Conservation (phyloP, 2,329 filamentous ascomycete genomes). For the Xylariaceae sp. region DNA sequence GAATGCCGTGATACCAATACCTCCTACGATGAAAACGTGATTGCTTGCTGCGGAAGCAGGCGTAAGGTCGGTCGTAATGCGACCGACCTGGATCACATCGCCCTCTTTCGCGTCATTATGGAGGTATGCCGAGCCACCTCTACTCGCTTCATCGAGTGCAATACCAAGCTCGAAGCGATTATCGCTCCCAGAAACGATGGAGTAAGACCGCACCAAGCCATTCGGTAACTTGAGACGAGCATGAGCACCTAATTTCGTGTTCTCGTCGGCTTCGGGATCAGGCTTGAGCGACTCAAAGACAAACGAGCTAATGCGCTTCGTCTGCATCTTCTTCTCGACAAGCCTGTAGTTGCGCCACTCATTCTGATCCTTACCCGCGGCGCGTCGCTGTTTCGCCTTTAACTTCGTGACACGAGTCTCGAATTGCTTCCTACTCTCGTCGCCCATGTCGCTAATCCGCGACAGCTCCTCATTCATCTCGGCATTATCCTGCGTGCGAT, state of each 20-base stretch:
- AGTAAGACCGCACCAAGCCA: conserved; percentile 56
- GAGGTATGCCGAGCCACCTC: conserved; percentile 59
- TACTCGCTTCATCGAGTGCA: conserved; percentile 49
- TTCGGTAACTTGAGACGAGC: conserved; percentile 54
- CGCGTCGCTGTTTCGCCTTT: conserved; percentile 28
- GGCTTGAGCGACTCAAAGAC: conserved; percentile 44
- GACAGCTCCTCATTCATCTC: conserved; percentile 51
- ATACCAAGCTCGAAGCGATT: conserved; percentile 55
- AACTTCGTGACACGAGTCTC: conserved; percentile 47
- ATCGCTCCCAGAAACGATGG: conserved; percentile 49
- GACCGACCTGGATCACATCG: conserved; percentile 47
- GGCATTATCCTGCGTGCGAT: conserved; percentile 48
- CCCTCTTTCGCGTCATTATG: conserved; percentile 47
- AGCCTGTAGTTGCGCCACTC: conserved; percentile 46
- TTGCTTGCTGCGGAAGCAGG: conserved; percentile 45
- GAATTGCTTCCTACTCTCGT: conserved; percentile 47
- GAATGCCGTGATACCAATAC: conserved; percentile 65
- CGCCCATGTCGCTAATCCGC: conserved; percentile 46
- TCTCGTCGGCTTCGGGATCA: conserved; percentile 31
- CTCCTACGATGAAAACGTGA: conserved; percentile 61
- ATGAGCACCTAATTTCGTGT: conserved; percentile 44
- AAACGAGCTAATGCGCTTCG: conserved; percentile 47
- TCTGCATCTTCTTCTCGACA: conserved; percentile 48
- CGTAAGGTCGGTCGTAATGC: conserved; percentile 47
- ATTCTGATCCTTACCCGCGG: conserved; percentile 20